Evolutionary conservation across 164 flowering plant species (phyloP).

Genomic region (Taxillus chinensis): DNA sequence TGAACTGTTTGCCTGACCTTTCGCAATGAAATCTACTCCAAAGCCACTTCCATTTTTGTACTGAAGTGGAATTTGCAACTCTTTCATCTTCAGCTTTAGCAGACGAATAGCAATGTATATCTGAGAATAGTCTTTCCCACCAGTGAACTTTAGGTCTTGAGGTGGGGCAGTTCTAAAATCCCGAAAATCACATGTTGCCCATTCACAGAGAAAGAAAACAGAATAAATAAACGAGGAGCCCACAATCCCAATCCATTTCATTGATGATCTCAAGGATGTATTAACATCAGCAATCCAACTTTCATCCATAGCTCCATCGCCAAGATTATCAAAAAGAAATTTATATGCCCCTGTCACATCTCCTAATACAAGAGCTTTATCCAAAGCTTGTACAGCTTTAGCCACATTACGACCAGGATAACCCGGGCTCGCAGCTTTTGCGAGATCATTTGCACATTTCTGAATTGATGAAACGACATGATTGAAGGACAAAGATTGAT

Average conservation of each 20-base stretch:
- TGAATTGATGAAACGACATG: conserved; percentile 64
- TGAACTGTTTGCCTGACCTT: conserved; percentile 17
- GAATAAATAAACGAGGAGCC: conserved; percentile 50
- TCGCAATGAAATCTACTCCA: conserved; percentile 15
- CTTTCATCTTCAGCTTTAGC: conserved; percentile 51
- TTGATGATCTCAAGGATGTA: conserved; percentile 57
- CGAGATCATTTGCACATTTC: conserved; percentile 57
- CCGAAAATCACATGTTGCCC: conserved; percentile 94
- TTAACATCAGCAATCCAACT: conserved; percentile 77
- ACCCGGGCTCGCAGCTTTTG: conserved; percentile 60
- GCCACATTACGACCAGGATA: conserved; percentile 58
- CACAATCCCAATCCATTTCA: conserved; percentile 68
- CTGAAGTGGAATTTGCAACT: conserved; percentile 18
- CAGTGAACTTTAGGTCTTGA: conserved; percentile 52
- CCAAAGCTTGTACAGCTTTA: conserved; percentile 74
- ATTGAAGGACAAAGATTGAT: conserved; percentile 40
- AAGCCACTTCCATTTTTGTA: conserved; percentile 14
- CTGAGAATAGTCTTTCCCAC: conserved; percentile 69
- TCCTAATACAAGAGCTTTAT: conserved; percentile 62
- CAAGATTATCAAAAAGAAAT: conserved; percentile 57
- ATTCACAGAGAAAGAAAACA: conserved; percentile 84
- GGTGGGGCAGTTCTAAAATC: conserved; percentile 54
- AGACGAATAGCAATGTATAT: conserved; percentile 59
- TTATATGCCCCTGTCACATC: conserved; percentile 60
- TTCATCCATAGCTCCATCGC: conserved; percentile 48